phyloP scores from a whole-genome alignment of 257 asterid species.

The Fraxinus americana region DNA sequence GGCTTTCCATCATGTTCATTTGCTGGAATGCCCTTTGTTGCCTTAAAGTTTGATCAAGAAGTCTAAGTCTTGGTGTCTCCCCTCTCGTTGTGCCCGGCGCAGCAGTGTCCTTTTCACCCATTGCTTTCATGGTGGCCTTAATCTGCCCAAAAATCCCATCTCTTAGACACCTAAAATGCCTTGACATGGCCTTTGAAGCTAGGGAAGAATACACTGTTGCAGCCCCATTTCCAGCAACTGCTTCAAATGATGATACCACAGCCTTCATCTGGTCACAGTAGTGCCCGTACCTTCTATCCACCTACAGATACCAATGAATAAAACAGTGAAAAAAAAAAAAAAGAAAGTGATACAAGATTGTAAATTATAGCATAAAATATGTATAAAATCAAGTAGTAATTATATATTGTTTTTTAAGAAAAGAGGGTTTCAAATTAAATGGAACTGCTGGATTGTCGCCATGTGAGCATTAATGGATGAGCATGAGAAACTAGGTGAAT shows the following conservation, averaged over 20 bases:
- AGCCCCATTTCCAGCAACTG: constrained; percentile 75
- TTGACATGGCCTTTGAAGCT: constrained; percentile 83
- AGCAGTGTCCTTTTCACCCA: constrained; percentile 65
- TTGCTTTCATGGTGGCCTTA: constrained; percentile 59
- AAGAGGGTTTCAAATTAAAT: constrained; percentile 32
- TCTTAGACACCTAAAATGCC: constrained; percentile 74
- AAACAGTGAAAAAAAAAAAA: background rate
- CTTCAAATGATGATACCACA: constrained; percentile 70
- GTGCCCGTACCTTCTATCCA: constrained; percentile 87
- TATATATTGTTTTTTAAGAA: constrained; percentile 11
- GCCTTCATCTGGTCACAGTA: constrained; percentile 85
- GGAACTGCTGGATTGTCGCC: constrained; percentile 37
- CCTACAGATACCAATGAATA: constrained; percentile 37
- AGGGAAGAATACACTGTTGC: constrained; percentile 66
- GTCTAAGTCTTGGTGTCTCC: constrained; percentile 71
- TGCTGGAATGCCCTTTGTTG: constrained; percentile 83
- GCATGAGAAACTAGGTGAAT: constrained; percentile 13
- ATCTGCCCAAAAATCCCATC: constrained; percentile 68
- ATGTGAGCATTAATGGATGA: constrained; percentile 54
- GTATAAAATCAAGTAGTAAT: background rate
- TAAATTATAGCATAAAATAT: background rate
- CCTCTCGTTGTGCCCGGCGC: constrained; percentile 63
- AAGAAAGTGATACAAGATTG: background rate
- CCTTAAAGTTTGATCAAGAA: constrained; percentile 77
- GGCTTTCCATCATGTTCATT: constrained; percentile 73